Conservation (phyloP, 2,329 filamentous ascomycete genomes). For the Dryadomyces quercus-mongolicae region DNA sequence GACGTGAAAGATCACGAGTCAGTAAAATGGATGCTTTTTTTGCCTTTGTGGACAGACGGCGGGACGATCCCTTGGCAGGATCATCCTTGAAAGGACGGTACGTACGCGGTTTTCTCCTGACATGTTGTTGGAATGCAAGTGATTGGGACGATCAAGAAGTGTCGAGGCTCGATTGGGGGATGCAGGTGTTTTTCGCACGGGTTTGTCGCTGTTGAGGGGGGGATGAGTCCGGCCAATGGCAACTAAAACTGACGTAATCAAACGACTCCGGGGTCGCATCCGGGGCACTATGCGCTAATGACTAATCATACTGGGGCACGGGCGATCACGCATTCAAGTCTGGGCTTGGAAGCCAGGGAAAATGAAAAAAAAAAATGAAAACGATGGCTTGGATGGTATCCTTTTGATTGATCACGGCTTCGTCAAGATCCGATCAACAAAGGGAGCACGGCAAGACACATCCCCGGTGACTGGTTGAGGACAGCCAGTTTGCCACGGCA, state of each 20-base stretch:
- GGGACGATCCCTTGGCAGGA: neutral
- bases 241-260: neutral
- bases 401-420: too few species aligned
- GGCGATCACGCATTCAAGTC: too few species aligned
- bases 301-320: neutral
- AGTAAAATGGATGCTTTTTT: neutral
- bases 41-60: too few species aligned
- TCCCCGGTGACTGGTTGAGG: too few species aligned
- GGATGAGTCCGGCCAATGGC: neutral
- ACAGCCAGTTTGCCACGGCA: too few species aligned
- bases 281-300: neutral
- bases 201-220: slow-evolving; percentile 1
- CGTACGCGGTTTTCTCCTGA: slow-evolving; percentile 7
- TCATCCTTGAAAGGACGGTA: too few species aligned
- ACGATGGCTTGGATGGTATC: too few species aligned
- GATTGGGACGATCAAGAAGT: neutral
- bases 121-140: slow-evolving; percentile 3
- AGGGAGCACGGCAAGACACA: too few species aligned
- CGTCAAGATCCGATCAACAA: too few species aligned
- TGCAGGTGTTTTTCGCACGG: neutral
- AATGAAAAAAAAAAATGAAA: too few species aligned
- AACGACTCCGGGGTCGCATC: neutral
- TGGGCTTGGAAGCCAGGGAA: too few species aligned
- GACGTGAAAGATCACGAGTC: neutral
- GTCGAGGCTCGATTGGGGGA: neutral